Evolutionary conservation across 2,329 filamentous ascomycete genomes (phyloP), one percentile per base, ranked within the genome.

Genomic region (Lecanosticta acicola): DNA sequence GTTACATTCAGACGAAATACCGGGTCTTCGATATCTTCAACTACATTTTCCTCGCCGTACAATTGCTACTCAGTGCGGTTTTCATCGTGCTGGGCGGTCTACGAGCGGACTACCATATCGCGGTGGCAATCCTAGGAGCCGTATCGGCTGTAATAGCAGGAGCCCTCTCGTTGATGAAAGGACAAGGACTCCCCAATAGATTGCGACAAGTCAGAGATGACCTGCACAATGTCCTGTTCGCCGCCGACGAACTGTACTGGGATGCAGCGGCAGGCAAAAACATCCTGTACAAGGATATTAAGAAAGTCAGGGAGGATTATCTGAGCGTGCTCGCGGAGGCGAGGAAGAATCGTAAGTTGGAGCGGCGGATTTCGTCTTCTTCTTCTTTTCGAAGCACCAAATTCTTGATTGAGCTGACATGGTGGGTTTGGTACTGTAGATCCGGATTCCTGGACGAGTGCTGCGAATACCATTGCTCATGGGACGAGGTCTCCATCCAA

Each of bases 191-290:
- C n/a, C 63, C 65, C n/a, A 64, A 60, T 40, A 48, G 64, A 3
- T 43, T 66, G n/a, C 45, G 63, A 19, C 60, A 64, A 51, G 60
- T 61, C 41, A 40, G 56, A 32, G 63, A 66, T 44, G 57, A 57
- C 10, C 45, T 67, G 40, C 44, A 53, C 36, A 60, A 56, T 32
- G 55, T 67, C 9, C 49, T 64, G 14, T 65, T 66, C 39, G 59
- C 59, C 43, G 56, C 64, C 1, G 64, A 67, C 38, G 64, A 64
- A 54, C 34, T 66, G 50, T 66, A 66, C 40, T 62, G 60, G 55
- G 65, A 68, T 44, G 49, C 64, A 8, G 56, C 58, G 4, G 62
- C 62, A 13, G 62, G 59, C 26, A 36, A 55, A 18, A 35, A 44
- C 14, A 59, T 67, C 9, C 50, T 52, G 20, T 66, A 60, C 52